A percentile compares a stretch with the other conserved stretches of the same genome.
These are phyloP conservation scores for Papiliotrema flavescens DNA, from an alignment of 1,284 basidiomycete genomes.

Conservation along the genomic window DNA sequence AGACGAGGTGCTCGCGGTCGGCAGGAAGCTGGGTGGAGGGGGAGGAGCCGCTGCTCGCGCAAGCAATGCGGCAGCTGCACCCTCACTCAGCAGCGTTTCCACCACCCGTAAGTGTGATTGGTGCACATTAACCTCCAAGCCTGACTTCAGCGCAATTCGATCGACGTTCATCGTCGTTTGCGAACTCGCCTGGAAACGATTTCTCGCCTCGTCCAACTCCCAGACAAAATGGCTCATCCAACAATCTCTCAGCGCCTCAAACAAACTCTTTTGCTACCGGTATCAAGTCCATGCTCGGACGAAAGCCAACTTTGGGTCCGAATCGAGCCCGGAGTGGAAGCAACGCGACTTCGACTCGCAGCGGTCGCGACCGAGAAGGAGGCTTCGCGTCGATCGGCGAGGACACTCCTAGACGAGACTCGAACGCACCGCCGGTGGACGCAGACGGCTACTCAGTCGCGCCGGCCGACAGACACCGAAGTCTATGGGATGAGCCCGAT, in stretches of 20 bases:
- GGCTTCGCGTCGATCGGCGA: constrained; percentile 21
- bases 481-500: constrained; percentile 50
- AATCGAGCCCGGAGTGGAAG: constrained; percentile 28
- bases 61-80: background rate
- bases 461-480: constrained; percentile 52
- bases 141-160: constrained; percentile 13
- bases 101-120: constrained; percentile 18
- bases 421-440: constrained; percentile 47
- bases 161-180: constrained; percentile 15
- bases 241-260: constrained; percentile 8
- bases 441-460: constrained; percentile 55
- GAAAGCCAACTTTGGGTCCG: constrained; percentile 35
- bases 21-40: constrained; percentile 28
- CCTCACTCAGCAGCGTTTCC: constrained; percentile 10
- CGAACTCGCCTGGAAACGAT: constrained; percentile 17
- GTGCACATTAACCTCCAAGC: background rate
- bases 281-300: constrained; percentile 48
- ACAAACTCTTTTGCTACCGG: constrained; percentile 34
- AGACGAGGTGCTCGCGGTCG: constrained; percentile 37
- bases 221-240: constrained; percentile 30
- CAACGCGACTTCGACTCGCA: constrained; percentile 26
- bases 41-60: constrained; percentile 3
- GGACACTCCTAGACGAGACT: background rate
- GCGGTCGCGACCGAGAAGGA: constrained; percentile 13
- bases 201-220: constrained; percentile 30